Evolutionary conservation across 345 rosid species (phyloP).

Genomic region (Nasturtium officinale): DNA sequence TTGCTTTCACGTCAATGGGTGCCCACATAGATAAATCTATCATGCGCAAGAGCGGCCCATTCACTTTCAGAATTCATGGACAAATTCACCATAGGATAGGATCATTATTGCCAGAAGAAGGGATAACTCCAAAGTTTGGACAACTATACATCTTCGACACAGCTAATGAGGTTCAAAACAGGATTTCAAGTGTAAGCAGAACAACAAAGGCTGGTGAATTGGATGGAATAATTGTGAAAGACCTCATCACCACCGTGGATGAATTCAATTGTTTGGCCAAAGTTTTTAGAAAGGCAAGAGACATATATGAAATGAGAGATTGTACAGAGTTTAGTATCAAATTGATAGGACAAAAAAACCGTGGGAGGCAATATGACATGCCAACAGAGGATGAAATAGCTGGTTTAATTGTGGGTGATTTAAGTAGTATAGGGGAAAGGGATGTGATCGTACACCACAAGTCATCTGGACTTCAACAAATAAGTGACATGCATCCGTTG

Average conservation of each 20-base stretch:
- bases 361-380: neutral
- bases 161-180: neutral
- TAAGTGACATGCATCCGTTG: neutral
- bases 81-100: too few relatives aligned
- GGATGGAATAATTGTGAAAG: neutral
- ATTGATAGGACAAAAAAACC: neutral
- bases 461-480: neutral
- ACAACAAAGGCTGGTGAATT: neutral
- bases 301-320: neutral
- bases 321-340: neutral
- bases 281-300: neutral
- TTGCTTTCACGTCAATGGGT: too few relatives aligned
- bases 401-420: too few relatives aligned
- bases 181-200: neutral
- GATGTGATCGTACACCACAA: neutral
- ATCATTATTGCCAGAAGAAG: too few relatives aligned
- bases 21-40: too few relatives aligned
- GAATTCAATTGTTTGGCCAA: neutral
- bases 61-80: too few relatives aligned
- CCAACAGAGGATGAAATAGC: neutral
- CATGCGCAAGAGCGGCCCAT: too few relatives aligned
- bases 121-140: too few relatives aligned
- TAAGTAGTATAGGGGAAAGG: too few relatives aligned
- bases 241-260: neutral
- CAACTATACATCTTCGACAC: slow-evolving; percentile 1